Evolutionary conservation across 345 rosid species (phyloP).

Genomic region (Eucalyptus albens): DNA sequence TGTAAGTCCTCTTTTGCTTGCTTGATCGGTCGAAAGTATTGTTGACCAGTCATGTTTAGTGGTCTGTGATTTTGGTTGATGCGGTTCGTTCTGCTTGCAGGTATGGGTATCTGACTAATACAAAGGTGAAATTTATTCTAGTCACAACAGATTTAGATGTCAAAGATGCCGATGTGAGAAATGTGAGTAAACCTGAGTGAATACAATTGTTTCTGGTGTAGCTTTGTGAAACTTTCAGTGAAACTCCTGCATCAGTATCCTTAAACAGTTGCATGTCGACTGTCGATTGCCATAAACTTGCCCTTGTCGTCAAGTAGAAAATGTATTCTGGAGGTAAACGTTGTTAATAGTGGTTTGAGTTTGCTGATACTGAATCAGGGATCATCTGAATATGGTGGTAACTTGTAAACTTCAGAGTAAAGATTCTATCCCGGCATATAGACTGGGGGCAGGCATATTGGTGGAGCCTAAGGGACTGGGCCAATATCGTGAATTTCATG

Average conservation of each 20-base stretch:
- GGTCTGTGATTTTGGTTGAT: background rate
- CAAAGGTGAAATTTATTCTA: slow-evolving; percentile 85
- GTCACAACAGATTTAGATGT: slow-evolving; percentile 89
- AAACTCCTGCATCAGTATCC: background rate
- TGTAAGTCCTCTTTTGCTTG: slow-evolving; percentile 27
- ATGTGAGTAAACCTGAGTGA: slow-evolving; percentile 31
- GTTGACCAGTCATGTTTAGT: background rate
- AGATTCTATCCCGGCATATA: background rate
- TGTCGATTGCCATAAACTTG: background rate
- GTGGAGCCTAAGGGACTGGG: background rate
- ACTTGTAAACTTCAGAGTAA: background rate
- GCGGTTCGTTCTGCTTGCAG: slow-evolving; percentile 8
- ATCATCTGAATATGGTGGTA: background rate
- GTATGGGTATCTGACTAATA: slow-evolving; percentile 91
- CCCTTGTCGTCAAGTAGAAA: background rate
- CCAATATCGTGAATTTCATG: background rate
- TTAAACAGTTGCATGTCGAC: background rate
- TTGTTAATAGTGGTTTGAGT: background rate
- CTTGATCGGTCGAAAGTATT: background rate
- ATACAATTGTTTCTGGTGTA: background rate
- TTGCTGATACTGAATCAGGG: background rate
- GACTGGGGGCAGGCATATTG: background rate
- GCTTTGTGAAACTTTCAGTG: background rate
- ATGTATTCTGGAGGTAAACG: background rate
- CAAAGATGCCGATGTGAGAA: slow-evolving; percentile 82